These are phyloP conservation scores for Citrus sinensis DNA, from an alignment of 345 rosid genomes.

Conservation along the genomic window DNA sequence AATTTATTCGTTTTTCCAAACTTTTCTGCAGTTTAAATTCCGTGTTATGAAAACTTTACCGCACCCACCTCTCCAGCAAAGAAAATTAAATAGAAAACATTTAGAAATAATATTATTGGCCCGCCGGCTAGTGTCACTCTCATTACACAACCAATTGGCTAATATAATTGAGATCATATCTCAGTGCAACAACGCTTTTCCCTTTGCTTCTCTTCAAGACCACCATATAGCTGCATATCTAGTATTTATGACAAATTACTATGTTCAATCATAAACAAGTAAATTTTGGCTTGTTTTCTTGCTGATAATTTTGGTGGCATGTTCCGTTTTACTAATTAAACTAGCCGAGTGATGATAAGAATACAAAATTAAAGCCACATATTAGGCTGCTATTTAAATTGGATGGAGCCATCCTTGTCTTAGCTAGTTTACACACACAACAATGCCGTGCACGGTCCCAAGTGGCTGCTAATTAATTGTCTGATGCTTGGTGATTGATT, in stretches of 20 bases:
- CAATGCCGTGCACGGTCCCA: neutral
- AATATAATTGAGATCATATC: constrained; percentile 1
- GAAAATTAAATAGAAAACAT: constrained; percentile 9
- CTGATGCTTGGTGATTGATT: neutral
- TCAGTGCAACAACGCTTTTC: neutral
- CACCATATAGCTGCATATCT: neutral
- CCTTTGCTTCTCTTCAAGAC: neutral
- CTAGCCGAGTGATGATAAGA: neutral
- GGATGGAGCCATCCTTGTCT: neutral
- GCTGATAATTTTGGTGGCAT: neutral
- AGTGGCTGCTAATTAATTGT: neutral
- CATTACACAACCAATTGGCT: constrained; percentile 8
- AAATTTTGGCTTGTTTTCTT: neutral
- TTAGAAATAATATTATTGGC: constrained; percentile 4
- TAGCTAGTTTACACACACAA: neutral
- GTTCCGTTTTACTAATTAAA: neutral
- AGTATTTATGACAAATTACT: neutral
- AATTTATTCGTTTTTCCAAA: too few relatives aligned
- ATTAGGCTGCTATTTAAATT: neutral
- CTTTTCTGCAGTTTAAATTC: rapidly evolving
- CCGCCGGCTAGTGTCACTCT: constrained; percentile 1
- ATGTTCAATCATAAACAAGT: neutral
- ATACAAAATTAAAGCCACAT: neutral
- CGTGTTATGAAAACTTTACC: neutral
- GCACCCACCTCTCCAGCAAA: constrained; percentile 5